Evolutionary conservation across 2,329 filamentous ascomycete genomes (phyloP).

Genomic region (Neodidymelliopsis sp.): DNA sequence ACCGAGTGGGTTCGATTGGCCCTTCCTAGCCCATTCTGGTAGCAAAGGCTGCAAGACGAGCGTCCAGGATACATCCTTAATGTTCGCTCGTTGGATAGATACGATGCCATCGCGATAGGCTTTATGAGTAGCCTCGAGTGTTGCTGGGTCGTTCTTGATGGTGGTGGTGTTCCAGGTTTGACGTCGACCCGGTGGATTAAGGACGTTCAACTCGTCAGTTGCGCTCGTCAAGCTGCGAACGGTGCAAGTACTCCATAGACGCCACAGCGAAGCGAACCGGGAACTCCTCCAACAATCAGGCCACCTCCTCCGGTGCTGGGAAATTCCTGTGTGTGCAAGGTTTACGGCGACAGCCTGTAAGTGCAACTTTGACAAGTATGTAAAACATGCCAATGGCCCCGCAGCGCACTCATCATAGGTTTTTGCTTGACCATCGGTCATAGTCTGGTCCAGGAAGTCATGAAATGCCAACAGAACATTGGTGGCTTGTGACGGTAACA

Average conservation of each 20-base stretch:
- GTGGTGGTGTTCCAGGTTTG: slow-evolving; percentile 49
- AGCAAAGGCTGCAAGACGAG: slow-evolving; percentile 33
- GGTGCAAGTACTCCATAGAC: slow-evolving; percentile 48
- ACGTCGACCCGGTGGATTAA: slow-evolving; percentile 41
- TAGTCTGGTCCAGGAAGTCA: slow-evolving; percentile 16
- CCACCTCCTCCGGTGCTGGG: slow-evolving; percentile 34
- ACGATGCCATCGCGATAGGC: slow-evolving; percentile 34
- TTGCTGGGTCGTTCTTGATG: slow-evolving; percentile 45
- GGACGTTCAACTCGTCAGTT: slow-evolving; percentile 43
- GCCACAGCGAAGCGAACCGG: slow-evolving; percentile 39
- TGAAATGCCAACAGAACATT: slow-evolving; percentile 20
- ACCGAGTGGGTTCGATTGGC: slow-evolving; percentile 23
- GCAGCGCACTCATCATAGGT: slow-evolving; percentile 52
- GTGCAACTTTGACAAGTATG: slow-evolving; percentile 67
- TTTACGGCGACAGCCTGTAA: slow-evolving; percentile 54
- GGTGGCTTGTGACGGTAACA: slow-evolving; percentile 17
- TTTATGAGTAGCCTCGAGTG: slow-evolving; percentile 35
- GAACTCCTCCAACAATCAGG: slow-evolving; percentile 44
- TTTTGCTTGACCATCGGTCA: slow-evolving; percentile 9
- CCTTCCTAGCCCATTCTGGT: slow-evolving; percentile 25
- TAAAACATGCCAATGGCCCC: slow-evolving; percentile 61
- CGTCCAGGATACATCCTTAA: slow-evolving; percentile 45
- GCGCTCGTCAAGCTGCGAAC: slow-evolving; percentile 41
- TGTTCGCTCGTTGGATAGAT: slow-evolving; percentile 26
- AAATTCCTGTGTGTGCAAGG: slow-evolving; percentile 51